Conservation (phyloP, 2,329 filamentous ascomycete species). For the Fusarium burgessii region DNA sequence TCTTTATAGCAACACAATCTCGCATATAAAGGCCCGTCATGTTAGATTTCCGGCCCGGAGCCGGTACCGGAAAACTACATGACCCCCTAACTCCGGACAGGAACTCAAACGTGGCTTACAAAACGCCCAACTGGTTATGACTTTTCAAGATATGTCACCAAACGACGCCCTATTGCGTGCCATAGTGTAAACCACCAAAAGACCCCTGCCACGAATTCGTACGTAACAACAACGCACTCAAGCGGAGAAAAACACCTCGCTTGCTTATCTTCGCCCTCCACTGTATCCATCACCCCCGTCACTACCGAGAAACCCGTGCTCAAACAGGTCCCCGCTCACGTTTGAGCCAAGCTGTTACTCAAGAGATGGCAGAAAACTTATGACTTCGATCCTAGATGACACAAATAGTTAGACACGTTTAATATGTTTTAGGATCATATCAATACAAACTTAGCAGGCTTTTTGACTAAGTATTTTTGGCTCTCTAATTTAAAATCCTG, state of each 20-base stretch:
- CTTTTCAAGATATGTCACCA: not conserved
- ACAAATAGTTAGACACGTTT: too few species aligned
- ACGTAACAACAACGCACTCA: constrained; percentile 35
- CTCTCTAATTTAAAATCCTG: too few species aligned
- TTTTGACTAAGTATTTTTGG: too few species aligned
- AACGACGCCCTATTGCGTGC: constrained; percentile 19
- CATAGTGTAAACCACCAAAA: constrained; percentile 18
- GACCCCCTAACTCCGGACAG: not conserved
- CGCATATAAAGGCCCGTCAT: not conserved
- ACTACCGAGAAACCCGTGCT: constrained; percentile 32
- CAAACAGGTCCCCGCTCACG: constrained; percentile 6
- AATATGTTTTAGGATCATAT: too few species aligned
- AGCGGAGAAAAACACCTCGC: constrained; percentile 25
- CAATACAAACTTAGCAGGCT: too few species aligned
- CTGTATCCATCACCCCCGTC: not conserved
- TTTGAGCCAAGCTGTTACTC: not conserved
- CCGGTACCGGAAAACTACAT: constrained; percentile 18
- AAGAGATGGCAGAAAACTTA: too few species aligned
- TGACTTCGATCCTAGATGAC: too few species aligned
- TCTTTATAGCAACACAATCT: not conserved
- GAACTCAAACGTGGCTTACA: not conserved
- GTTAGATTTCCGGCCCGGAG: constrained; percentile 16
- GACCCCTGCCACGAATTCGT: constrained; percentile 13
- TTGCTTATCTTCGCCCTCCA: constrained; percentile 19
- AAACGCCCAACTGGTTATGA: not conserved